Conservation (phyloP, 768 basidiomycete genomes). For the Bullera alba region DNA sequence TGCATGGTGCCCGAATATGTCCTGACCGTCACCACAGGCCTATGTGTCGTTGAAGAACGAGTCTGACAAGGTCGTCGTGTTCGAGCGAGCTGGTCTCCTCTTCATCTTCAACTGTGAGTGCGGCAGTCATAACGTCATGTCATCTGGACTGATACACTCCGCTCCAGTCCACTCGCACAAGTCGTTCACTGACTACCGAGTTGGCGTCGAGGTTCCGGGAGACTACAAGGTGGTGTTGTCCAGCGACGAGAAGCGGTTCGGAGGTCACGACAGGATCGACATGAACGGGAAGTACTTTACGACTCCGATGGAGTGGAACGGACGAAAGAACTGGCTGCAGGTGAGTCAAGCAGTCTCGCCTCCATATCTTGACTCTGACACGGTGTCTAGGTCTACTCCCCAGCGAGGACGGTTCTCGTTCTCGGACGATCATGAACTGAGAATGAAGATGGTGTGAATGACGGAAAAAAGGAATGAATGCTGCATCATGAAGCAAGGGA, state of each 20-base stretch:
- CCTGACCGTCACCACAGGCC: slow-evolving; percentile 51
- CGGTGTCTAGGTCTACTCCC: too few relatives aligned
- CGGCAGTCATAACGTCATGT: too few relatives aligned
- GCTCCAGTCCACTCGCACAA: slow-evolving; percentile 65
- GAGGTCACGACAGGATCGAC: slow-evolving; percentile 77
- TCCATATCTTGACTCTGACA: too few relatives aligned
- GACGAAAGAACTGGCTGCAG: slow-evolving; percentile 82
- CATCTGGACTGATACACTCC: neutral
- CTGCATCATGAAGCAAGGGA: too few relatives aligned
- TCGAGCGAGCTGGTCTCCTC: slow-evolving; percentile 83
- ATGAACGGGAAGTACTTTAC: slow-evolving; percentile 65
- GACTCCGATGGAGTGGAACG: slow-evolving; percentile 82
- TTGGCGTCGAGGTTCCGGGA: slow-evolving; percentile 78
- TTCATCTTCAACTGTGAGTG: slow-evolving; percentile 81
- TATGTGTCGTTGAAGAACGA: slow-evolving; percentile 94
- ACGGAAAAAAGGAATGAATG: too few relatives aligned
- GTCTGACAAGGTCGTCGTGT: slow-evolving; percentile 83
- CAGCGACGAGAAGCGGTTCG: slow-evolving; percentile 80
- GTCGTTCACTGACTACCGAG: slow-evolving; percentile 87
- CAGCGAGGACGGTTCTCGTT: too few relatives aligned
- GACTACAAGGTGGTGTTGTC: slow-evolving; percentile 74
- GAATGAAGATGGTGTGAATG: too few relatives aligned
- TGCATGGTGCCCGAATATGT: neutral
- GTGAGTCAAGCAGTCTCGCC: too few relatives aligned
- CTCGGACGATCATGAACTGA: too few relatives aligned